phyloP scores from a whole-genome alignment of 768 basidiomycete genomes.

The Kwoniella shandongensis region DNA sequence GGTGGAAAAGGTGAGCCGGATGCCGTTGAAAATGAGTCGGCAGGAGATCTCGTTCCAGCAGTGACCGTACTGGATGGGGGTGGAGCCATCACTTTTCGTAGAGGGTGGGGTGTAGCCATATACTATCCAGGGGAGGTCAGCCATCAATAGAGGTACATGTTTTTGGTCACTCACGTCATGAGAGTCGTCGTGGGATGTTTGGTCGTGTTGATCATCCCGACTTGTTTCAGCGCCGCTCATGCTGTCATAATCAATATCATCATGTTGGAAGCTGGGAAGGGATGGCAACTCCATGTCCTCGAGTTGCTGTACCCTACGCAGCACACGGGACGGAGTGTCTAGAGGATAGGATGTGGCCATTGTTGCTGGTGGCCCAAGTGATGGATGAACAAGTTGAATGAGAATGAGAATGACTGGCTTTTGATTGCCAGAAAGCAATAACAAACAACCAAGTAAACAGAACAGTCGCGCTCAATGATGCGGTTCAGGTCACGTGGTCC shows the following conservation, averaged over 20 bases:
- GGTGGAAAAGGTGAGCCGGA: constrained; percentile 42
- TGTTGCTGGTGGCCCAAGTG: not conserved
- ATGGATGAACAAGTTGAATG: constrained; percentile 1
- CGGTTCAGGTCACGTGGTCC: not conserved
- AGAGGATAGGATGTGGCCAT: constrained; percentile 25
- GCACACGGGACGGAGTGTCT: constrained; percentile 41
- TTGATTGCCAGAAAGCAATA: constrained; percentile 1
- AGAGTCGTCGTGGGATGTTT: constrained; percentile 1
- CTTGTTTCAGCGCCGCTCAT: constrained; percentile 13
- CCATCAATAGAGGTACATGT: not conserved
- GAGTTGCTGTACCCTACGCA: constrained; percentile 35
- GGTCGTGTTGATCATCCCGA: constrained; percentile 9
- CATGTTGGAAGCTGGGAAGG: constrained; percentile 44
- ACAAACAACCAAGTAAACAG: constrained; percentile 16
- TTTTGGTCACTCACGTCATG: constrained; percentile 7
- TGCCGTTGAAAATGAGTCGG: constrained; percentile 29
- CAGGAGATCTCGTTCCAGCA: constrained; percentile 2
- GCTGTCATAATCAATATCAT: constrained; percentile 44
- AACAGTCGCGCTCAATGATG: constrained; percentile 27
- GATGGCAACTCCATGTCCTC: constrained; percentile 49
- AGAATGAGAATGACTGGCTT: not conserved
- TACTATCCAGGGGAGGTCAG: constrained; percentile 15
- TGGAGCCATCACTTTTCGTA: constrained; percentile 16
- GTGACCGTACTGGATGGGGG: constrained; percentile 8
- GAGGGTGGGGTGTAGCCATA: constrained; percentile 39